phyloP scores from a whole-genome alignment of 331 rosid genomes.

The Acacia concinna region DNA sequence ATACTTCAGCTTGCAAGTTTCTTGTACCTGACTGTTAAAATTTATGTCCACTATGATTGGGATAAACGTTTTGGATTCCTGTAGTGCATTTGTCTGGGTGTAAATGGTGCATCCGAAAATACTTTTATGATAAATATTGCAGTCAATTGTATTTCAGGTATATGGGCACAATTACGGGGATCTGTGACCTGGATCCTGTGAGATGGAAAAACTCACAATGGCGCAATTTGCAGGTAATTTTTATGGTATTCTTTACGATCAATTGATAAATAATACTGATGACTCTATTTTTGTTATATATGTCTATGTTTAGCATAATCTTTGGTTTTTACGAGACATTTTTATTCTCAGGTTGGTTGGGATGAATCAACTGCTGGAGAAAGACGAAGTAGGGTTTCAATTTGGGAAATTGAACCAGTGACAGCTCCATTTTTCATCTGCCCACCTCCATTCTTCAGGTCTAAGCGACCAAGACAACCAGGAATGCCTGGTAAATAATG shows the following conservation, averaged over 20 bases:
- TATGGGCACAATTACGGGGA: slow-evolving; percentile 82
- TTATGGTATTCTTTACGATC: slow-evolving; percentile 9
- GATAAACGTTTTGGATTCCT: slow-evolving; percentile 4
- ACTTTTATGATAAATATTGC: neutral
- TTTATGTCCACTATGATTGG: neutral
- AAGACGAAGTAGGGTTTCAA: slow-evolving; percentile 83
- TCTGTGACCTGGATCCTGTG: slow-evolving; percentile 69
- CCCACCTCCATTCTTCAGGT: slow-evolving; percentile 86
- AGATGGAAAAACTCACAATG: slow-evolving; percentile 84
- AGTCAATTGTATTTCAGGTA: slow-evolving; percentile 47
- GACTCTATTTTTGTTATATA: neutral
- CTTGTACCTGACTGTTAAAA: neutral
- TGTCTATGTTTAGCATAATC: neutral
- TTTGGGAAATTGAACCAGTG: slow-evolving; percentile 99
- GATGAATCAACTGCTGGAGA: slow-evolving; percentile 98
- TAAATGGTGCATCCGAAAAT: slow-evolving; percentile 13
- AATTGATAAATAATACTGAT: neutral
- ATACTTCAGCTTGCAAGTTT: neutral
- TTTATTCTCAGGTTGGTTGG: slow-evolving; percentile 85
- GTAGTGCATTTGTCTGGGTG: neutral
- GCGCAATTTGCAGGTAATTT: slow-evolving; percentile 84
- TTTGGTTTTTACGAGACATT: neutral
- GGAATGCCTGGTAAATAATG: slow-evolving; percentile 84
- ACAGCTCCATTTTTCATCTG: slow-evolving; percentile 96
- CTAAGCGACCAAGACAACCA: slow-evolving; percentile 83